Conservation (phyloP, 208 protist genomes). For the Sergeia podlipaevii region DNA sequence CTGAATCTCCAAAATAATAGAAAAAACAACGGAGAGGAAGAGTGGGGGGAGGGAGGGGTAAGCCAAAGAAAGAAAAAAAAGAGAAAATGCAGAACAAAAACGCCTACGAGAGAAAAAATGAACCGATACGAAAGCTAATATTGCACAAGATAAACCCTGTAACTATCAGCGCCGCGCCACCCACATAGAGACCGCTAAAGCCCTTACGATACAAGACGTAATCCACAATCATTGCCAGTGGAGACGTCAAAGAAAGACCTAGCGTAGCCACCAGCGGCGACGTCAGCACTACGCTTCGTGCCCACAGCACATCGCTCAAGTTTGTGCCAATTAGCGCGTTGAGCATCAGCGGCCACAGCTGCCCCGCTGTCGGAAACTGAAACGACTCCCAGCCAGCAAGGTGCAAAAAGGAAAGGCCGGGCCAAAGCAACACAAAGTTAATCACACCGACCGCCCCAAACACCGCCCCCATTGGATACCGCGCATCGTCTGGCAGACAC, state of each 20-base stretch:
- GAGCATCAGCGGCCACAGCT: conserved; percentile 70
- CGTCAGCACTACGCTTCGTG: conserved; percentile 83
- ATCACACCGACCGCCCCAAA: conserved; percentile 85
- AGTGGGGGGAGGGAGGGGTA: background rate
- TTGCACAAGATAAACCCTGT: conserved; percentile 77
- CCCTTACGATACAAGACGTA: conserved; percentile 28
- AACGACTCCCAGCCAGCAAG: conserved; percentile 59
- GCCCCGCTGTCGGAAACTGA: conserved; percentile 35
- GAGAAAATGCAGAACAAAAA: conserved; percentile 3
- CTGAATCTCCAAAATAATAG: too few species aligned
- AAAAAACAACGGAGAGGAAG: conserved; percentile 7
- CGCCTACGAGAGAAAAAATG: conserved; percentile 1
- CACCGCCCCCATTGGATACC: conserved; percentile 82
- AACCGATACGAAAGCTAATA: conserved; percentile 22
- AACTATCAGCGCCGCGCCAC: conserved; percentile 68
- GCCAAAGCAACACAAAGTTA: conserved; percentile 77
- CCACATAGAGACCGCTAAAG: conserved; percentile 63
- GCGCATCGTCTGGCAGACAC: conserved; percentile 77
- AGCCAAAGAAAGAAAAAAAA: conserved; percentile 4
- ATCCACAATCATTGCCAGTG: conserved; percentile 86
- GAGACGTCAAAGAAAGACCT: conserved; percentile 85
- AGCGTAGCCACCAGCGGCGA: conserved; percentile 90
- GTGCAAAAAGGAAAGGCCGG: conserved; percentile 61
- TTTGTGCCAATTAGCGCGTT: conserved; percentile 90
- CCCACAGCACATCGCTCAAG: conserved; percentile 90